Conservation (phyloP, 805 yeast genomes). For the Yamadazyma scolyti region DNA sequence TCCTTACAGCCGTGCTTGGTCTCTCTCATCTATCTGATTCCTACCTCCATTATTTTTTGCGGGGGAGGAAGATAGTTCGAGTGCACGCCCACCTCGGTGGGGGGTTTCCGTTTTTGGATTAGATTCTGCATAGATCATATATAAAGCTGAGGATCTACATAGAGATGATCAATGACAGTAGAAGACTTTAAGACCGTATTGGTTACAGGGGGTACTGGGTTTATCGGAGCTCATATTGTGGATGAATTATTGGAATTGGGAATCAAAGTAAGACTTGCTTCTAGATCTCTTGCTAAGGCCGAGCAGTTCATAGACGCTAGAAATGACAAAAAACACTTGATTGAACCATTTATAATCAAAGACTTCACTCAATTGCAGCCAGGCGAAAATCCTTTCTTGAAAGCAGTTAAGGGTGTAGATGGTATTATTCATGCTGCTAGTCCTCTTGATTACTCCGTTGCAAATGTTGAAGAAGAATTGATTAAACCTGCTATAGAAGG, state of each 20-base stretch:
- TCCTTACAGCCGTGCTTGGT: too few relatives aligned
- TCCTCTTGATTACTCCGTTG: conserved; percentile 12
- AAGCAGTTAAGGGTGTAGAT: conserved; percentile 13
- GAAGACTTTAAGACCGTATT: conserved; percentile 13
- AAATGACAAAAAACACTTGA: conserved; percentile 8
- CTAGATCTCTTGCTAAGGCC: conserved; percentile 15
- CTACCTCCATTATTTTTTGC: too few relatives aligned
- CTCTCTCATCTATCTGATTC: too few relatives aligned
- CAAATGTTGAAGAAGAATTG: conserved; percentile 13
- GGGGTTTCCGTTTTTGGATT: too few relatives aligned
- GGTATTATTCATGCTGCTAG: conserved; percentile 12
- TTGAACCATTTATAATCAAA: conserved; percentile 12
- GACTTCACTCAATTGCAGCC: conserved; percentile 10
- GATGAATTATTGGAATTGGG: conserved; percentile 10
- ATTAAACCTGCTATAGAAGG: conserved; percentile 14
- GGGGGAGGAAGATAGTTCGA: too few relatives aligned
- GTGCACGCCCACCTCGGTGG: too few relatives aligned
- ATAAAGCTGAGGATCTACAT: too few relatives aligned
- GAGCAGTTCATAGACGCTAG: conserved; percentile 12
- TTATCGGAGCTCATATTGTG: conserved; percentile 16
- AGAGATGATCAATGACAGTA: too few relatives aligned
- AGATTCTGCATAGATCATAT: too few relatives aligned
- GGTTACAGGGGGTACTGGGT: conserved; percentile 18
- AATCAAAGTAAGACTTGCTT: conserved; percentile 10
- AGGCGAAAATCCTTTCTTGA: conserved; percentile 12